Percentiles rank a stretch among this genome's conserved stretches.
Evolutionary conservation across 805 yeast genomes (phyloP).

Genomic region (Kuraishia molischiana): DNA sequence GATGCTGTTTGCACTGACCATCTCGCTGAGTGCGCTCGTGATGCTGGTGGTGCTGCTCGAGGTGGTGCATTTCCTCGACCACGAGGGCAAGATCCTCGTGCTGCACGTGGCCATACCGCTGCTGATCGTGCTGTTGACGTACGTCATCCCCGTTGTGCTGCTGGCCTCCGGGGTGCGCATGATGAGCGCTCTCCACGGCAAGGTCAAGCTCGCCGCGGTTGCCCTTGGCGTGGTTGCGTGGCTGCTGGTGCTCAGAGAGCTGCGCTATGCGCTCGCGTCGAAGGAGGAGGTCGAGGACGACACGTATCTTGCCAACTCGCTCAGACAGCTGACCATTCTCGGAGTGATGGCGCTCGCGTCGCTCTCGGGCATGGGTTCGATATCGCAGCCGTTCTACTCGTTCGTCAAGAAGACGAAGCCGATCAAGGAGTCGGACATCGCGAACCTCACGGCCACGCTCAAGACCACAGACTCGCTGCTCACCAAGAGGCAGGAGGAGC

Average conservation of each 20-base stretch:
- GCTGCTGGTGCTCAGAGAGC: neutral
- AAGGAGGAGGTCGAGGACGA: neutral
- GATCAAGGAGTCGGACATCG: constrained; percentile 23
- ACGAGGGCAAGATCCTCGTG: constrained; percentile 18
- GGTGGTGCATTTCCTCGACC: constrained; percentile 12
- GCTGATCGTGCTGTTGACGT: constrained; percentile 27
- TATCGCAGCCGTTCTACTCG: constrained; percentile 29
- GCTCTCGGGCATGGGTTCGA: constrained; percentile 42
- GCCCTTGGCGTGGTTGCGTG: neutral
- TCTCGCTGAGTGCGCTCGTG: constrained; percentile 18
- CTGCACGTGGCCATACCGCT: constrained; percentile 29
- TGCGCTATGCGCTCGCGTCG: neutral
- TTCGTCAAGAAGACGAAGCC: constrained; percentile 11
- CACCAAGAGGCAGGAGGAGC: constrained; percentile 22
- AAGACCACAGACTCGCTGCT: constrained; percentile 29
- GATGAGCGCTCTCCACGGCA: neutral
- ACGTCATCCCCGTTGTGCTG: constrained; percentile 33
- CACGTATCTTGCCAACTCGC: constrained; percentile 12
- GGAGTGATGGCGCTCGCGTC: constrained; percentile 42
- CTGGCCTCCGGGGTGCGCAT: constrained; percentile 22
- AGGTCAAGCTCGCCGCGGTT: neutral
- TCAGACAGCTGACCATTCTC: constrained; percentile 34
- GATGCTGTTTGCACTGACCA: constrained; percentile 4
- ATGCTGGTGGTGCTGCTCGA: constrained; percentile 18
- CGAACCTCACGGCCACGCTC: constrained; percentile 25